Evolutionary conservation across 2,329 filamentous ascomycete genomes (phyloP), one percentile per base, ranked within the genome.

Genomic region (Ophiostoma sp.): DNA sequence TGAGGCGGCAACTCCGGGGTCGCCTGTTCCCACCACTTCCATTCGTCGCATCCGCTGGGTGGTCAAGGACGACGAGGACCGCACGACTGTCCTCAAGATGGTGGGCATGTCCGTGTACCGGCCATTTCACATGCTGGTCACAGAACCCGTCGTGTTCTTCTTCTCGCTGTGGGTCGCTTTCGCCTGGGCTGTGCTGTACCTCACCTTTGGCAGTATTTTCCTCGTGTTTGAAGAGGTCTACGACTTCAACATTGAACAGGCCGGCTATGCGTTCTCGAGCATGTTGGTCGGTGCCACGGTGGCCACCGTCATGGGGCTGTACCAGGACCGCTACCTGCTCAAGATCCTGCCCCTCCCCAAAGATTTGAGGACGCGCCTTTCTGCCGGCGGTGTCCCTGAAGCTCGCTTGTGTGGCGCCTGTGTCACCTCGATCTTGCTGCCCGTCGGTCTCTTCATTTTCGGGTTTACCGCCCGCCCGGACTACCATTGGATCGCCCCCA

Each of bases 101-200:
- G 90, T 97, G 70, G 84, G 85, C 6, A 89, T 93, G 15, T 96
- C 93, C 0, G 82, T 95, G 7, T 90, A 89, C 76, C 88, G 94
- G 0, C 94, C 94, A 0, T 97, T 97, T 80, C 89, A 91, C 78
- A 86, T 95, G 1, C 88, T 95, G 19, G 83, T 91, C 76, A 94
- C 92, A 0, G 92, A 95, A 77, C 91, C 92, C 0, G 90, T 94
- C 11, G 92, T 95, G 17, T 94, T 94, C 82, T 94, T 89, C 84
- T 98, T 98, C 83, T 94, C 92, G 0, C 85, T 97, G 0, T 98
- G 95, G 95, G 91, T 94, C 0, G 87, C 93, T 0, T 98, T 98
- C 80, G 91, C 91, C 25, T 98, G 95, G 95, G 94, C 92, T 0
- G 88, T 97, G 0, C 87, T 98, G 0, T 98, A 97, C 80, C 84